Base-by-base conservation (phyloP, 352 stramenopile species). In the Phytophthora niederhauseri region DNA sequence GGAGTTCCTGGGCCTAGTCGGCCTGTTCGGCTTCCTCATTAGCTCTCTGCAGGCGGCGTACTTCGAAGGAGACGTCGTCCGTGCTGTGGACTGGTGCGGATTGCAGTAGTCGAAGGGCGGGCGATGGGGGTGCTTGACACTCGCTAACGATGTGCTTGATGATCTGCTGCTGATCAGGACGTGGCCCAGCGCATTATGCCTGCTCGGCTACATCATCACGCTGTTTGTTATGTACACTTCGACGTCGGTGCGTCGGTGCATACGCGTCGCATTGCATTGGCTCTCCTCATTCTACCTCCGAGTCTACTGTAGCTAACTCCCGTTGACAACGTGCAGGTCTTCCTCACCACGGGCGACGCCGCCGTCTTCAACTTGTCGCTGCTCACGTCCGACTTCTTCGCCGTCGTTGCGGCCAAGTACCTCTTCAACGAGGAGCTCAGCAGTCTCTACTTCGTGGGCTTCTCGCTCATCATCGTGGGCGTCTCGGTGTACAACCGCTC, bases 341-440 rank as follows among this genome's bases (percentile, higher is more conserved):
- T 92, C 64, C 80, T 92, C 56, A 85, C 90, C 30, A 81, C 84
- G 11, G 90, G 86, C 38, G 97, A 99, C 85, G 94, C 97, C 8
- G 97, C 96, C 9, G 76, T 99, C 26, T 96, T 99, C 71, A 99
- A 99, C 81, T 75, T 99, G 48, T 98, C 92, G 11, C 73, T 99
- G 58, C 93, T 99, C 68, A 98, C 95, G 17, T 97, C 94, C 53
- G 97, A 99, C 73, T 89, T 99, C 41, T 99, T 98, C 78, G 94
- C 95, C 0, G 93, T 99, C 52, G 76, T 97, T 24, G 85, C 81
- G 4, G 80, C 75, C 95, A 73, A 97, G 95, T 92, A 91, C 80
- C 57, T 98, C 77, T 90, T 89, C 97, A 61, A 88, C 50, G 75
- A 96, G 57, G 64, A 85, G 34, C 76, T 97, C 41, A 86, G 69